Percentiles rank a stretch among this genome's conserved stretches.
Conservation (phyloP, 257 asterid genomes). For the Jaltomata sinuosa region DNA sequence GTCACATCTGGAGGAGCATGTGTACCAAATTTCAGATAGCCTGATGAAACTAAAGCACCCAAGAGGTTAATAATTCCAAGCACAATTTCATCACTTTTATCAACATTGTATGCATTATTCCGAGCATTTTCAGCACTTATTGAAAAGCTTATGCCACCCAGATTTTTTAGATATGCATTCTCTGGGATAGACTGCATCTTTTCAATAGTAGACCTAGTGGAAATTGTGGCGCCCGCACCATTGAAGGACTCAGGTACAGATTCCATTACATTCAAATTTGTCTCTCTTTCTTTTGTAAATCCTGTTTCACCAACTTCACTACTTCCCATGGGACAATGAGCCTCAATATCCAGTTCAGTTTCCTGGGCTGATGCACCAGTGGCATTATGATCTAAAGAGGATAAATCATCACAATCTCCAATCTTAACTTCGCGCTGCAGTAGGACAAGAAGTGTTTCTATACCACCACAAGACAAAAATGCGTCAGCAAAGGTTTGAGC, state of each 20-base stretch:
- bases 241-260: constrained; percentile 25
- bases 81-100: constrained; percentile 74
- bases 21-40: constrained; percentile 71
- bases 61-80: constrained; percentile 77
- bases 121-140: constrained; percentile 95
- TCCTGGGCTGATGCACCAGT: constrained; percentile 25
- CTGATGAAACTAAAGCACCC: constrained; percentile 82
- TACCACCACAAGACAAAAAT: constrained; percentile 84
- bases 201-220: constrained; percentile 31
- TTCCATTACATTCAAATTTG: constrained; percentile 32
- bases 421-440: constrained; percentile 93
- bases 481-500: constrained; percentile 93
- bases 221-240: constrained; percentile 4
- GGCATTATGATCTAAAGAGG: constrained; percentile 27
- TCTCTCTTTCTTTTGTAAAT: constrained; percentile 30
- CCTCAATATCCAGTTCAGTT: constrained; percentile 28
- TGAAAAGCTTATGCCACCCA: constrained; percentile 81
- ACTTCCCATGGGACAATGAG: constrained; percentile 21
- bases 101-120: constrained; percentile 88
- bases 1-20: constrained; percentile 69
- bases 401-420: constrained; percentile 61
- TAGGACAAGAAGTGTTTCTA: constrained; percentile 91
- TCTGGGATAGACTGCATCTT: constrained; percentile 62
- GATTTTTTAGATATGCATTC: constrained; percentile 41
- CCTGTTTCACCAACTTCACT: constrained; percentile 22